phyloP scores from a whole-genome alignment of 176 grass and related monocot genomes.

The Puya raimondii region DNA sequence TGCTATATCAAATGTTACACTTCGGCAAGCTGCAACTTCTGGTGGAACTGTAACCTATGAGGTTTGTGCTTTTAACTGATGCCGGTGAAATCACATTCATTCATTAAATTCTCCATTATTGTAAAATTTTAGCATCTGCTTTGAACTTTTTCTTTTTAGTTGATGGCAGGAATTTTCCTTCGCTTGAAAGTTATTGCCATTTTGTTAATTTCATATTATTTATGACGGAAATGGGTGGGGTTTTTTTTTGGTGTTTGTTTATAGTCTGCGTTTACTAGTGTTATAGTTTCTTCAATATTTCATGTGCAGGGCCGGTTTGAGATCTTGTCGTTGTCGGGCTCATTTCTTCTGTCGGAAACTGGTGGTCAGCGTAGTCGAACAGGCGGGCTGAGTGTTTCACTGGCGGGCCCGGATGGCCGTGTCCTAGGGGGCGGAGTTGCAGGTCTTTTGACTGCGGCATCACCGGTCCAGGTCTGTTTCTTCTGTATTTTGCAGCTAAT shows the following conservation, averaged over 20 bases:
- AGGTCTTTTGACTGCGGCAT: slow-evolving; percentile 82
- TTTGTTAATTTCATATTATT: background rate
- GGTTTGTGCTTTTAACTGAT: slow-evolving; percentile 35
- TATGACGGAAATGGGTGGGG: background rate
- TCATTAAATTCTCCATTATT: no score
- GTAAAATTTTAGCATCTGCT: no score
- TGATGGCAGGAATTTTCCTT: slow-evolving; percentile 1
- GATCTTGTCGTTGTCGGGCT: slow-evolving; percentile 87
- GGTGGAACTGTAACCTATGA: slow-evolving; percentile 99
- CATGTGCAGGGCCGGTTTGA: slow-evolving; percentile 74
- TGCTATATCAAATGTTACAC: slow-evolving; percentile 92
- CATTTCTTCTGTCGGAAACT: slow-evolving; percentile 61
- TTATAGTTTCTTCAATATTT: background rate
- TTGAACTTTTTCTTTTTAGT: no score
- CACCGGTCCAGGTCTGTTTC: slow-evolving; percentile 69
- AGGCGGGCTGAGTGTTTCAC: slow-evolving; percentile 81
- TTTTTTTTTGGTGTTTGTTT: background rate
- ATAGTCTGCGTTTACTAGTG: background rate
- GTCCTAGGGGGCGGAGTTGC: slow-evolving; percentile 86
- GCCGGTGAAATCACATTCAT: slow-evolving; percentile 1
- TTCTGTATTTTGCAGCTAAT: background rate
- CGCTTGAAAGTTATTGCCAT: background rate
- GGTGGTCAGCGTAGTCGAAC: slow-evolving; percentile 73
- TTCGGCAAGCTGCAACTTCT: slow-evolving; percentile 84
- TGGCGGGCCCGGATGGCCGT: slow-evolving; percentile 85